Evolutionary conservation across 2,329 filamentous ascomycete genomes (phyloP), one percentile per base, ranked within the genome.

Genomic region (Fusarium sp.): DNA sequence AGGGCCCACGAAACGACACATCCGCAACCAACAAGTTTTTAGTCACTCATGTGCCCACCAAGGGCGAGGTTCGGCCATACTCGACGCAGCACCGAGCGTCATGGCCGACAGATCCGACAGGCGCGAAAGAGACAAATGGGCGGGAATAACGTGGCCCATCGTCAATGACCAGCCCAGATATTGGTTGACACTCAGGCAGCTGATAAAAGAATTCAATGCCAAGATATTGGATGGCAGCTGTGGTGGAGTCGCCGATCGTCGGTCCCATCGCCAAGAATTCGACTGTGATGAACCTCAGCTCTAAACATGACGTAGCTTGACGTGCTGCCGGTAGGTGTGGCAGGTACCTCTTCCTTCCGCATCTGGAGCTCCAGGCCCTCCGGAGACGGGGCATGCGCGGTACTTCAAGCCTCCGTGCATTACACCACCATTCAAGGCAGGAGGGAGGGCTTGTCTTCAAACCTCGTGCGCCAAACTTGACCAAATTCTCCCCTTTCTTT

Each of bases 241-340:
- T 34, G 46, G 68, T 72, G 68, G 65, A 60, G 68, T 66, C 61
- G 47, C 68, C 54, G 62, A 66, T 72, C 60, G 56, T 55, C 23
- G 68, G 59, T 66, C 46, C 37, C 60, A 63, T 69, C 51, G 68
- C 68, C 68, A 71, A 71, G 68, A 64, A 70, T 53, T 57, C 59
- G 41, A 31, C 30, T 58, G 53, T 59, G 52, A 70, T 58, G 60
- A 53, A 53, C 18, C 16, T 16, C 50, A 57, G 54, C 56, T 69
- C 54, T 48, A 53, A 58, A 28, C 53, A 71, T 71, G 68, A 71
- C 68, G 68, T 71, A 59, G 28, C 47, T 54, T 46, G 34, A 30
- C 30, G 16, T 54, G 18, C 40, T 46, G 16, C 30, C 39, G 46
- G 46, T 16, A 41, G 27, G 46, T 50, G 31, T 31, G 41, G 54